Conservation (phyloP, 148 eudicot genomes). For the Salicornia ramosissima region DNA sequence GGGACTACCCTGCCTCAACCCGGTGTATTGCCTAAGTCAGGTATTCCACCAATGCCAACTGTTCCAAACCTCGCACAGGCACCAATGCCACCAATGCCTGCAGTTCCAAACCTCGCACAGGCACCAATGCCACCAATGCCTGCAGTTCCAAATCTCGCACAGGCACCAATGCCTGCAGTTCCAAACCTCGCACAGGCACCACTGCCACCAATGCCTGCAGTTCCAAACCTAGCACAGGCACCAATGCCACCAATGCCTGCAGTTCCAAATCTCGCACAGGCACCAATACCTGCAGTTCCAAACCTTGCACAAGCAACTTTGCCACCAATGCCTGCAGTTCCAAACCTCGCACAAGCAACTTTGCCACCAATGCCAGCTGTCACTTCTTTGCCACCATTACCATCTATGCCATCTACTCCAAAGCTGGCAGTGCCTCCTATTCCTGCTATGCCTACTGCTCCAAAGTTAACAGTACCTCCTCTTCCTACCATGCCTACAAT, state of each 20-base stretch:
- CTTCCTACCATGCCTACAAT: conserved; percentile 22
- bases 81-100: no score
- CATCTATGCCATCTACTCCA: conserved; percentile 21
- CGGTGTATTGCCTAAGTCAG: conserved; percentile 2
- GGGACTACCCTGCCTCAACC: conserved; percentile 9
- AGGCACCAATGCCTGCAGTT: no score
- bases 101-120: no score
- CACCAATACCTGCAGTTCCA: no score
- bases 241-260: no score
- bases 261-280: no score
- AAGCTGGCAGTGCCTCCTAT: conserved; percentile 22
- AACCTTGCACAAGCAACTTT: no score
- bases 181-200: neutral
- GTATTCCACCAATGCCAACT: conserved; percentile 14
- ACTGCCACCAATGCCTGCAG: conserved; percentile 20
- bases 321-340: no score
- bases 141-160: no score
- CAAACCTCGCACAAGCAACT: conserved; percentile 1
- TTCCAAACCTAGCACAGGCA: neutral
- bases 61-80: no score
- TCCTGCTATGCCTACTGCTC: conserved; percentile 15
- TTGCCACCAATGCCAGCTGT: conserved; percentile 16
- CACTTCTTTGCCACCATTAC: conserved; percentile 5
- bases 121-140: no score
- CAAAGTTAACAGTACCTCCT: conserved; percentile 18